phyloP scores from a whole-genome alignment of 2,329 filamentous ascomycete species.

The Coniella lustricola region DNA sequence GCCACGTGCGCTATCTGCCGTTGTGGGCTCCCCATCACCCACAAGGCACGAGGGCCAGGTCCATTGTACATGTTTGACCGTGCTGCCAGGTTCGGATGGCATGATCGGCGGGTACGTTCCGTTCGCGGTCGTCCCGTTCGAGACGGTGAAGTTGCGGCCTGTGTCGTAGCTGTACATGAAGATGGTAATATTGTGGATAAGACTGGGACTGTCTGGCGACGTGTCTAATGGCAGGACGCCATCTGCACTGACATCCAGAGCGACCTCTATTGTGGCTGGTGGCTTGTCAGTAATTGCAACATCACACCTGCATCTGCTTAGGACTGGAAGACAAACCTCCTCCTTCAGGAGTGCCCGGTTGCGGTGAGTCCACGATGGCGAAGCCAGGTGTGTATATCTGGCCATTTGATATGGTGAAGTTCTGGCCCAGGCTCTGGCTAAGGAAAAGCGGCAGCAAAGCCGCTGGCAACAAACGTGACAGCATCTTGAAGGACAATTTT shows the following conservation, averaged over 20 bases:
- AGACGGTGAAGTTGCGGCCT: constrained; percentile 60
- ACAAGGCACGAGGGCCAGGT: constrained; percentile 63
- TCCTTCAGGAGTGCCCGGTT: constrained; percentile 56
- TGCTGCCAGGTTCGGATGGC: constrained; percentile 56
- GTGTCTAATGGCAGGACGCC: constrained; percentile 56
- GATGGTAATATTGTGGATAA: constrained; percentile 57
- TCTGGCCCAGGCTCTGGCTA: constrained; percentile 25
- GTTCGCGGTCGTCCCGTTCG: constrained; percentile 52
- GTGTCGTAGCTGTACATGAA: constrained; percentile 60
- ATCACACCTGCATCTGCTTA: neutral
- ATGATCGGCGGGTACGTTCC: constrained; percentile 57
- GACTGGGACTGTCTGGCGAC: constrained; percentile 43
- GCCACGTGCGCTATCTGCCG: constrained; percentile 45
- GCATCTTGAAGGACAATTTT: neutral
- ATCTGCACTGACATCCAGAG: constrained; percentile 60
- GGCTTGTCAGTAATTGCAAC: constrained; percentile 8
- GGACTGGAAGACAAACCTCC: constrained; percentile 40
- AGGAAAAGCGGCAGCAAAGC: constrained; percentile 24
- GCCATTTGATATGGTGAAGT: constrained; percentile 55
- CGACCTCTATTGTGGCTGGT: constrained; percentile 52
- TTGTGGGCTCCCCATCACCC: constrained; percentile 45
- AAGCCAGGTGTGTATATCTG: constrained; percentile 65
- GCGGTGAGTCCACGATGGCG: constrained; percentile 58
- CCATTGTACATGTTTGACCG: constrained; percentile 69
- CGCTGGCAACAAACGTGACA: neutral